Conservation (phyloP, 257 asterid species). For the Coffea canephora region DNA sequence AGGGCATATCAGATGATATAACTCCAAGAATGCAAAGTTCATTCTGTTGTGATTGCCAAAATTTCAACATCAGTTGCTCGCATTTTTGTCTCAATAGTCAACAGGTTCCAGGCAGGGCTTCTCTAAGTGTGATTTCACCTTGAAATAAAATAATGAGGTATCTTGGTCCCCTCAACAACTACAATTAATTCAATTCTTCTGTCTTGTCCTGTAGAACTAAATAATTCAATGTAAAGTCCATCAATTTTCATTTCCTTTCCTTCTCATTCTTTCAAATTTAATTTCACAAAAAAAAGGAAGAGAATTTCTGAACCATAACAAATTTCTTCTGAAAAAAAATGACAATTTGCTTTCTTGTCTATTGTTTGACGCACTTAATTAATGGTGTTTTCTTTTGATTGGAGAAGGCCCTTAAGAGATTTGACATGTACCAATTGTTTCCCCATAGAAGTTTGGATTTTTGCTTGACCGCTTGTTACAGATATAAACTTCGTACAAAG, state of each 20-base stretch:
- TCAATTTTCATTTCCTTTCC: neutral
- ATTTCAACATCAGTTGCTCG: neutral
- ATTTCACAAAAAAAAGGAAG: neutral
- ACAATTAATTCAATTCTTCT: conserved; percentile 5
- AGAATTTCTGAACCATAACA: neutral
- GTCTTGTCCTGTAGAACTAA: conserved; percentile 18
- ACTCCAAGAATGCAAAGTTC: neutral
- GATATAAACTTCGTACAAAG: too few relatives aligned
- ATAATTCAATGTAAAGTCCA: conserved; percentile 16
- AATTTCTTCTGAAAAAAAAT: neutral
- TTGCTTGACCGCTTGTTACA: neutral
- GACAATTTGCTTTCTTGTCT: neutral
- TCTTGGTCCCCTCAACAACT: conserved; percentile 6
- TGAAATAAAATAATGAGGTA: conserved; percentile 8
- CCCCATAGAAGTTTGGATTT: neutral
- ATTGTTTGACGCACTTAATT: neutral
- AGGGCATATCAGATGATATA: neutral
- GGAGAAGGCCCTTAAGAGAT: neutral
- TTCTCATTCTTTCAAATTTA: neutral
- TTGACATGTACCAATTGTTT: neutral
- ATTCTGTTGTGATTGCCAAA: neutral
- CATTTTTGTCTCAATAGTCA: neutral
- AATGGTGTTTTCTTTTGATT: neutral
- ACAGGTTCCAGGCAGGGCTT: neutral
- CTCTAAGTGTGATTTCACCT: neutral